Evolutionary conservation across 495 filamentous ascomycete species (phyloP), one percentile per base, ranked within the genome.

Genomic region (Mycothermus thermophilus): DNA sequence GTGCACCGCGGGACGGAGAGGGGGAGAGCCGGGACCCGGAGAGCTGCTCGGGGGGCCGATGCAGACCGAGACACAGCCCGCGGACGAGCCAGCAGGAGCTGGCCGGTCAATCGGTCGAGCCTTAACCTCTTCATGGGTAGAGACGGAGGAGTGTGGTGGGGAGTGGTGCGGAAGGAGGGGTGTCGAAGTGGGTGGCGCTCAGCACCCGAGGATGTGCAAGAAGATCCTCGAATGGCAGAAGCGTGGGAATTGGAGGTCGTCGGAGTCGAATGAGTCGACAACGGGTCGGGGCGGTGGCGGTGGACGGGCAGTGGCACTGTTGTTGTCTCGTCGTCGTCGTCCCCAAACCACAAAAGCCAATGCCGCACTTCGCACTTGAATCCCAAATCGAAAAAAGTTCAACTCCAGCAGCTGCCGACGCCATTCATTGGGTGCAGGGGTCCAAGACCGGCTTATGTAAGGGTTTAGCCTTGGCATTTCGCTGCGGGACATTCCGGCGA

Each of bases 101-200:
- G 54, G 50, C 52, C 44, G 42, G 54, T 47, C 49, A 44, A 57
- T 48, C 54, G 38, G 35, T 51, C 44, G 25, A 44, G 30, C 38
- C 56, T 51, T 61, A 61, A 54, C 54, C 58, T 61, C 56, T 58
- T 61, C 58, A 61, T 61, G 37, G 43, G 41, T 37, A 37, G 11
- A 23, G 15, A 26, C 20, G 27, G 37, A 28, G 20, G 37, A 30
- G 34, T 27, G 15, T 33, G 14, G 29, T 13, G 15, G 27, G 17
- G 28, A 15, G 31, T 30, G n/a, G 32, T 27, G 23, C 6, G 22
- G n/a, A n/a, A 5, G 3, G n/a, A 18, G 14, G 28, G 21, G n/a
- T 13, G 28, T 20, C 22, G n/a, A 30, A 7, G 12, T 12, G n/a
- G 16, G 23, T 23, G 12, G 8, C 12, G 18, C 13, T 24, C 14